Percentiles rank a stretch among this genome's conserved stretches.
phyloP scores from a whole-genome alignment of 768 basidiomycete species.

The Russula lepida region DNA sequence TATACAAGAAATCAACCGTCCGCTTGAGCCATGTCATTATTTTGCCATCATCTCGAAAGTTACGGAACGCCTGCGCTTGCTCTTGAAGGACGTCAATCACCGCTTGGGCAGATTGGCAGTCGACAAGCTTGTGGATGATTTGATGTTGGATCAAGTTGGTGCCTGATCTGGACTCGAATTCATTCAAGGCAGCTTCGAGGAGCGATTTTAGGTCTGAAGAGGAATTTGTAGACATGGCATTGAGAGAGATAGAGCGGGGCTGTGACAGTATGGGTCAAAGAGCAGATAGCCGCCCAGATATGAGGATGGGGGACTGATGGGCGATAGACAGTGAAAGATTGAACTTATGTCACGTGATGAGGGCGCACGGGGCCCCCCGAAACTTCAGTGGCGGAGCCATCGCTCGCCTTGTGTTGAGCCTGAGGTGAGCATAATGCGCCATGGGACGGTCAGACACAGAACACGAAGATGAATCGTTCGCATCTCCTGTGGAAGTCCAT shows the following conservation, averaged over 20 bases:
- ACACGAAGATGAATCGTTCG: slow-evolving; percentile 45
- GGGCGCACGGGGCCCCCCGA: too few species aligned
- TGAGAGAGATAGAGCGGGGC: neutral
- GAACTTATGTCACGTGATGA: too few species aligned
- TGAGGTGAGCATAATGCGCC: too few species aligned
- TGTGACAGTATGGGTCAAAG: too few species aligned
- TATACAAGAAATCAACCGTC: neutral
- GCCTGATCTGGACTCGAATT: neutral
- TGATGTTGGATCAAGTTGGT: neutral
- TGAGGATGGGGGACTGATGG: too few species aligned
- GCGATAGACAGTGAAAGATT: too few species aligned
- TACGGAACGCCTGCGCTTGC: neutral
- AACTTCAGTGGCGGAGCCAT: too few species aligned
- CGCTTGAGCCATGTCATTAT: neutral
- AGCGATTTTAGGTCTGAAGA: neutral
- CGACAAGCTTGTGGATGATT: neutral
- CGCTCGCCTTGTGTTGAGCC: too few species aligned
- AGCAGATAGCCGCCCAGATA: too few species aligned
- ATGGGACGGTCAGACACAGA: slow-evolving; percentile 43
- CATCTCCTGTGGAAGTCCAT: slow-evolving; percentile 33
- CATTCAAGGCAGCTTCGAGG: neutral
- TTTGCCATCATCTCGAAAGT: neutral
- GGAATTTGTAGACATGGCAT: neutral
- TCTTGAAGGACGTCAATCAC: neutral
- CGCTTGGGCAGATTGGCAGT: neutral